Percentiles rank a stretch among this genome's conserved stretches.
These are phyloP conservation scores for Fusarium oligoseptatum DNA, from an alignment of 2,329 filamentous ascomycete species.

Conservation along the genomic window DNA sequence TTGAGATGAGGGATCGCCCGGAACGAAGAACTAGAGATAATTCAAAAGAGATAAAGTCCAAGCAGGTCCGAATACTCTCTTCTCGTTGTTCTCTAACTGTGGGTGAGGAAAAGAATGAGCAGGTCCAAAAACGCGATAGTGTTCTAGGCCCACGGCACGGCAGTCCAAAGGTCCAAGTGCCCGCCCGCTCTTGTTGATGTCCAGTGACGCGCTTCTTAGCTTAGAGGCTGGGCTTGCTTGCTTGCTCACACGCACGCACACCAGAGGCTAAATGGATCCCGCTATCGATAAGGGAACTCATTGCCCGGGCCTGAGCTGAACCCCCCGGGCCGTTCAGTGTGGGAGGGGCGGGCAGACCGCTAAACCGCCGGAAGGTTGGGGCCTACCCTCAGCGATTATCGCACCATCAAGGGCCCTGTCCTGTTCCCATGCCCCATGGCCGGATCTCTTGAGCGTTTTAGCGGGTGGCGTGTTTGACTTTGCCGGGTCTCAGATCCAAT, in stretches of 20 bases:
- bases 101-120: background rate
- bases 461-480: constrained; percentile 9
- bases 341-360: constrained; percentile 23
- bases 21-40: constrained; percentile 1
- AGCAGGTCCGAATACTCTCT: background rate
- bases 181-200: constrained; percentile 20
- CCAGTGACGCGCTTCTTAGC: constrained; percentile 29
- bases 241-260: background rate
- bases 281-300: constrained; percentile 21
- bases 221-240: constrained; percentile 16
- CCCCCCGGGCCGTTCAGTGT: background rate
- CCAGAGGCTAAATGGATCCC: background rate
- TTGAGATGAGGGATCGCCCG: background rate
- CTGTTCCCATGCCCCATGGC: background rate
- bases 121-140: constrained; percentile 18
- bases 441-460: background rate
- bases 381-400: constrained; percentile 12
- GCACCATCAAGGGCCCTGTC: constrained; percentile 13
- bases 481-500: background rate
- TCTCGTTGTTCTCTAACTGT: background rate
- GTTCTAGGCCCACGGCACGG: background rate
- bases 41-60: background rate
- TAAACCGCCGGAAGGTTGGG: constrained; percentile 19
- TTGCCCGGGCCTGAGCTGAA: background rate
- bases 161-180: constrained; percentile 7